These are phyloP conservation scores for Seiridium unicorne DNA, from an alignment of 2,329 filamentous ascomycete species.

Conservation along the genomic window DNA sequence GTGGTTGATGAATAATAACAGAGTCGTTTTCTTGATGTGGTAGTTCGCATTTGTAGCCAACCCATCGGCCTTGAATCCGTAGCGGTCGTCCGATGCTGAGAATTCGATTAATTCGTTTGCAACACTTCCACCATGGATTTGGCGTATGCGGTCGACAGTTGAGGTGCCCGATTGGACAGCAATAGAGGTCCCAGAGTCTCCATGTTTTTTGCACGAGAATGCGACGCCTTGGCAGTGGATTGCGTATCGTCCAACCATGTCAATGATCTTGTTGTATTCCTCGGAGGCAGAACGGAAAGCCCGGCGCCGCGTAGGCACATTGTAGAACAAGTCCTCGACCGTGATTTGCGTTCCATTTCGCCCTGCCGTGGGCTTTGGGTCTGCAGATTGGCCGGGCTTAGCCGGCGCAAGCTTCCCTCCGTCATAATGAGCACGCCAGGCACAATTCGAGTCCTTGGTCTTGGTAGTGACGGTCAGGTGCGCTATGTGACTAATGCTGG, in stretches of 20 bases:
- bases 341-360: constrained; percentile 91
- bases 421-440: constrained; percentile 86
- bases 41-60: constrained; percentile 93
- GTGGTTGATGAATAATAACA: constrained; percentile 95
- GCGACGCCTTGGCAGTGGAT: constrained; percentile 89
- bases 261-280: constrained; percentile 96
- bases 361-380: constrained; percentile 85
- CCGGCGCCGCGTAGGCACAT: constrained; percentile 80
- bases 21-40: constrained; percentile 81
- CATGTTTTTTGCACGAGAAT: constrained; percentile 96
- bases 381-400: constrained; percentile 83
- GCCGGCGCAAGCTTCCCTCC: constrained; percentile 77
- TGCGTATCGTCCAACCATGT: constrained; percentile 89
- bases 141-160: constrained; percentile 79
- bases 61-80: constrained; percentile 80
- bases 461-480: constrained; percentile 94
- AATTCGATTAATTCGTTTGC: constrained; percentile 87
- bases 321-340: constrained; percentile 97
- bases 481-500: constrained; percentile 97
- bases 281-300: constrained; percentile 91
- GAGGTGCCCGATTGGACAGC: constrained; percentile 73
- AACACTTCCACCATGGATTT: constrained; percentile 80
- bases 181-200: constrained; percentile 79
- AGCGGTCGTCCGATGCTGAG: constrained; percentile 67
- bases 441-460: constrained; percentile 81